phyloP scores from a whole-genome alignment of 192 early-diverging fungal species.

The Fimicolochytrium jonesii region DNA sequence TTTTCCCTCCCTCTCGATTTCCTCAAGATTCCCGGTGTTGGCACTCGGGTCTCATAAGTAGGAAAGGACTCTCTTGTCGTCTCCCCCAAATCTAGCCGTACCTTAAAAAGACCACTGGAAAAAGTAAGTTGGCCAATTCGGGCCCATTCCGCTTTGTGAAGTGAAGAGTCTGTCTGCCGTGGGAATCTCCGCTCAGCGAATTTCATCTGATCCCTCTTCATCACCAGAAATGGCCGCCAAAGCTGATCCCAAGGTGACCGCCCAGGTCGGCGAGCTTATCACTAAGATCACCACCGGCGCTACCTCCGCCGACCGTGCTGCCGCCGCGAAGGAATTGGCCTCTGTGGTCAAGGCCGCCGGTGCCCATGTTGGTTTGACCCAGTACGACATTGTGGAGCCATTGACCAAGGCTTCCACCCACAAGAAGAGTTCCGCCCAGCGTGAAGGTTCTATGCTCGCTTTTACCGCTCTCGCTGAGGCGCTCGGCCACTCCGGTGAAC shows the following conservation, averaged over 20 bases:
- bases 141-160: no score
- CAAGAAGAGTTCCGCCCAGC: constrained; percentile 65
- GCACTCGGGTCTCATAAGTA: no score
- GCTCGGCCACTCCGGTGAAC: constrained; percentile 61
- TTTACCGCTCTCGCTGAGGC: constrained; percentile 53
- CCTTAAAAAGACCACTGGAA: no score
- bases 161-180: no score
- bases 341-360: constrained; percentile 55
- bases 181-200: no score
- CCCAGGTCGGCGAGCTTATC: constrained; percentile 26
- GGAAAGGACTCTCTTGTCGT: no score
- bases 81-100: no score
- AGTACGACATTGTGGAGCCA: constrained; percentile 54
- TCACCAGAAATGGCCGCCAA: constrained; percentile 10
- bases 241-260: constrained; percentile 18
- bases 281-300: constrained; percentile 28
- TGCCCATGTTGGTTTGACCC: constrained; percentile 50
- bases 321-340: constrained; percentile 56
- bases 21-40: no score
- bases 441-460: constrained; percentile 60
- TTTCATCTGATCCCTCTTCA: background rate
- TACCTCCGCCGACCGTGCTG: constrained; percentile 45
- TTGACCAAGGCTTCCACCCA: constrained; percentile 56
- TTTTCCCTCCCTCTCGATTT: no score
- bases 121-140: background rate